Evolutionary conservation across 257 asterid species (phyloP).

Genomic region (Solanum sitiens): DNA sequence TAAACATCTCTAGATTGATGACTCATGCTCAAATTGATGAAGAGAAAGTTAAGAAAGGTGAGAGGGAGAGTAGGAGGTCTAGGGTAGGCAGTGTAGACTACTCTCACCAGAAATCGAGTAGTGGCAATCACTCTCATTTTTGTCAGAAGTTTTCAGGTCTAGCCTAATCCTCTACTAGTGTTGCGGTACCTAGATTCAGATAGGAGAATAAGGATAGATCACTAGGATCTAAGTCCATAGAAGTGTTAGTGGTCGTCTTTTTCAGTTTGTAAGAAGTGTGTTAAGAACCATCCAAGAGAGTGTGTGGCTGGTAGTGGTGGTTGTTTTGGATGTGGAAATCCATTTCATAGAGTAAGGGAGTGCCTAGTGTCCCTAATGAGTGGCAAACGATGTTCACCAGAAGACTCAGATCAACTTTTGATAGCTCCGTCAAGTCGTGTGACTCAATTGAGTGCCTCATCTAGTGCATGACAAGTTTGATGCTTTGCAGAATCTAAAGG

Average conservation of each 20-base stretch:
- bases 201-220: neutral
- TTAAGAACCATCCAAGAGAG: neutral
- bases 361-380: neutral
- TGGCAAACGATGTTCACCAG: neutral
- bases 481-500: neutral
- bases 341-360: neutral
- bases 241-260: neutral
- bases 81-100: neutral
- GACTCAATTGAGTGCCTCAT: neutral
- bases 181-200: neutral
- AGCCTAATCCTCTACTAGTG: too few relatives aligned
- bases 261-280: neutral
- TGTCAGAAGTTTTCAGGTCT: neutral
- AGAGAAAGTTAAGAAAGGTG: neutral
- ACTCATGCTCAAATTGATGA: neutral
- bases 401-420: neutral
- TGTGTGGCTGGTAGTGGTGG: neutral
- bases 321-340: neutral
- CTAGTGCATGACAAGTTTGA: neutral
- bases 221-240: neutral
- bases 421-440: neutral
- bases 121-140: too few relatives aligned
- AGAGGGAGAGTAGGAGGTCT: neutral
- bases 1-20: neutral
- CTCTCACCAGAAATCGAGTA: too few relatives aligned